Percentiles rank a stretch among this genome's conserved stretches.
Conservation (phyloP, 176 grass and related monocot species). For the Hordeum vulgare region MorexV3_pseudomolecules_assembly NC_058522.1:80314637-80315136, state of each 20-base stretch:
- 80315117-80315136: neutral
- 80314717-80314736: neutral
- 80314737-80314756: neutral
- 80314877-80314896: neutral
- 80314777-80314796: neutral
- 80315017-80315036: too few species aligned
- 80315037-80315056: neutral
- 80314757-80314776: neutral
- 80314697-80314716: neutral
- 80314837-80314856: neutral
- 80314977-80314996: too few species aligned
- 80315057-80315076: neutral
- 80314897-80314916: neutral
- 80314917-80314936: neutral
- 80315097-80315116: neutral
- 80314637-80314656: neutral
- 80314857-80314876: neutral
- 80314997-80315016: too few species aligned
- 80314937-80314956: neutral
- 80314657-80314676: neutral
- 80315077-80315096: neutral
- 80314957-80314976: too few species aligned
- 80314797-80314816: neutral
- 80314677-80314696: neutral
- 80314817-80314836: neutral